Evolutionary conservation across 257 asterid species (phyloP).

Genomic region (Przewalskia tangutica): DNA sequence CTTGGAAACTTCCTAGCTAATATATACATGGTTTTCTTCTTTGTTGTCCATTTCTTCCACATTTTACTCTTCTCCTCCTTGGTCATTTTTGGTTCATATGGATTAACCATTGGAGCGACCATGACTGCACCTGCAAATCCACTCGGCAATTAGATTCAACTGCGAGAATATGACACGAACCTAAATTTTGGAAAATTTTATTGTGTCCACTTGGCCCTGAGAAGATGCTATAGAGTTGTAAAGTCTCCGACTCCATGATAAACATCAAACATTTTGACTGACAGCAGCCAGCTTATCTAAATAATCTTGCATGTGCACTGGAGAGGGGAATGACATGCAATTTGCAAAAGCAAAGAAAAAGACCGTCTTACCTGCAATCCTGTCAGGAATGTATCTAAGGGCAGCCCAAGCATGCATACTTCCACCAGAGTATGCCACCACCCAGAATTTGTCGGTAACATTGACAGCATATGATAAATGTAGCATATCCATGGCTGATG

Average conservation of each 20-base stretch:
- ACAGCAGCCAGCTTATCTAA: background rate
- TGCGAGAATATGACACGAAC: background rate
- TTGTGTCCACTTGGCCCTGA: background rate
- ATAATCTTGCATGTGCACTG: background rate
- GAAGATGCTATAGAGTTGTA: background rate
- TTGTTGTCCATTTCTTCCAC: conserved; percentile 67
- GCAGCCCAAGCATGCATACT: conserved; percentile 93
- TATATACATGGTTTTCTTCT: conserved; percentile 51
- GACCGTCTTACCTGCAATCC: conserved; percentile 54
- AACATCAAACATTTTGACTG: background rate
- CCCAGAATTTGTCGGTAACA: conserved; percentile 81
- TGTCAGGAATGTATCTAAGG: conserved; percentile 86
- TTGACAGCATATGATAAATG: conserved; percentile 75
- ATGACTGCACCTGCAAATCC: conserved; percentile 70
- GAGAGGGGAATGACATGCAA: background rate
- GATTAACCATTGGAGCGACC: conserved; percentile 89
- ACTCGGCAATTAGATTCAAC: conserved; percentile 4
- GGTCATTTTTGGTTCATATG: conserved; percentile 73
- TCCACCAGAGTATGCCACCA: conserved; percentile 66
- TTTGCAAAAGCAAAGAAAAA: background rate
- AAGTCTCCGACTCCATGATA: background rate
- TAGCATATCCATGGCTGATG: conserved; percentile 84
- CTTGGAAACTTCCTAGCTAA: conserved; percentile 67
- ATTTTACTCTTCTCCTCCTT: conserved; percentile 66
- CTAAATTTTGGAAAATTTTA: background rate